phyloP scores from a whole-genome alignment of 2,329 filamentous ascomycete species.

The Beauveria bassiana region DNA sequence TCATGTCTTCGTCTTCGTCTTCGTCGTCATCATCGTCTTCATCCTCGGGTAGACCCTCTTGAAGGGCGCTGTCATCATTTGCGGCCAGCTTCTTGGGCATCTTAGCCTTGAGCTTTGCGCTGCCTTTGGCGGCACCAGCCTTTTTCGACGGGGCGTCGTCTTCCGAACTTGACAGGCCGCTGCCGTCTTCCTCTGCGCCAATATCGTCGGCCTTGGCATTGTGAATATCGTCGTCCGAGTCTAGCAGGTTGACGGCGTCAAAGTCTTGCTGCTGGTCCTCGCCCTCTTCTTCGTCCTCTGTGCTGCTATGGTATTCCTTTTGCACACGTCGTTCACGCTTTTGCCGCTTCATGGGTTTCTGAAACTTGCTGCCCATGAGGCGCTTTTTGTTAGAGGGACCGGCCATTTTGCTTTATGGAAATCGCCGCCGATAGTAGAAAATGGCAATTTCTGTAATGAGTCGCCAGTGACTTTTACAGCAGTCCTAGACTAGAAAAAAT shows the following conservation, averaged over 20 bases:
- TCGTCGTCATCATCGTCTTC: conserved; percentile 21
- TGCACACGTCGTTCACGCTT: conserved; percentile 31
- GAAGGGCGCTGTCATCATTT: conserved; percentile 30
- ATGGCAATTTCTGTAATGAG: not conserved
- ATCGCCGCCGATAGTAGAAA: not conserved
- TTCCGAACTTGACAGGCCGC: conserved; percentile 28
- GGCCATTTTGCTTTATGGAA: conserved; percentile 22
- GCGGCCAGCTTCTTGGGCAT: conserved; percentile 20
- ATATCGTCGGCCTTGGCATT: conserved; percentile 45
- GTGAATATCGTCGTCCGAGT: conserved; percentile 51
- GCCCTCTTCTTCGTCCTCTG: conserved; percentile 31
- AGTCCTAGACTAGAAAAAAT: not conserved
- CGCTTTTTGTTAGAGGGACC: conserved; percentile 27
- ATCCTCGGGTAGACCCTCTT: conserved; percentile 16
- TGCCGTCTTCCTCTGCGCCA: conserved; percentile 30
- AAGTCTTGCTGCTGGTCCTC: conserved; percentile 33
- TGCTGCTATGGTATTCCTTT: conserved; percentile 45
- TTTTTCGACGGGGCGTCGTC: conserved; percentile 26
- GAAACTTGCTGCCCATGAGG: conserved; percentile 21
- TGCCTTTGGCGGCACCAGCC: conserved; percentile 20
- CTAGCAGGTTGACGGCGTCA: conserved; percentile 44
- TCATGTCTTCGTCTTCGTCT: conserved; percentile 31
- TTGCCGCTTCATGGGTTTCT: conserved; percentile 45
- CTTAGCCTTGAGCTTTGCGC: conserved; percentile 21
- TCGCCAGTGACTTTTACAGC: not conserved